Evolutionary conservation across 108 stramenopile species (phyloP).

Genomic region (Skeletonema marinoi): DNA sequence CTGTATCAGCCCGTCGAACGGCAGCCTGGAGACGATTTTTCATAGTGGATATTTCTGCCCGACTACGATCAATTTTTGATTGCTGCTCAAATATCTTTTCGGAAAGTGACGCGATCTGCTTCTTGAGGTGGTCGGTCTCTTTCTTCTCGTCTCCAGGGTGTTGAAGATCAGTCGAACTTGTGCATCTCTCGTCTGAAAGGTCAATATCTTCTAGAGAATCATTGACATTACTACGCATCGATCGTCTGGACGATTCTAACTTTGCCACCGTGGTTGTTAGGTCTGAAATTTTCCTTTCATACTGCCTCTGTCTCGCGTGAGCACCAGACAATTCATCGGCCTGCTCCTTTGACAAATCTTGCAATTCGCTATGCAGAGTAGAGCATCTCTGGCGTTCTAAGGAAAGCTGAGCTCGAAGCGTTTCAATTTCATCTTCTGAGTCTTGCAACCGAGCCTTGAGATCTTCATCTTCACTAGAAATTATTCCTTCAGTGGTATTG

Average conservation of each 20-base stretch:
- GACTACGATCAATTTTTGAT: conserved; percentile 54
- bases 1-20: conserved; percentile 53
- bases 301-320: conserved; percentile 60
- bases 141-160: conserved; percentile 52
- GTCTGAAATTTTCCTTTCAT: conserved; percentile 73
- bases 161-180: conserved; percentile 18
- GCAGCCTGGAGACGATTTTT: conserved; percentile 74
- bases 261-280: conserved; percentile 52
- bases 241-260: conserved; percentile 45
- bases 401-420: conserved; percentile 53
- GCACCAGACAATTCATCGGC: conserved; percentile 63
- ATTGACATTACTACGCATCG: conserved; percentile 12
- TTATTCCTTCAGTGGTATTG: conserved; percentile 10
- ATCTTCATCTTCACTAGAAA: conserved; percentile 57
- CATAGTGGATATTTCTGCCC: conserved; percentile 62
- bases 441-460: conserved; percentile 57
- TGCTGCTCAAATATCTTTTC: conserved; percentile 75
- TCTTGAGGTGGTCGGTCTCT: conserved; percentile 43
- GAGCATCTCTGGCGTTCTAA: conserved; percentile 60
- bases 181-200: neutral
- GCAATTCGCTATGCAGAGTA: conserved; percentile 65
- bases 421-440: conserved; percentile 63
- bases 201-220: conserved; percentile 1
- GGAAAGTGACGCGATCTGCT: conserved; percentile 66
- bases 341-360: conserved; percentile 70